Evolutionary conservation across 768 basidiomycete genomes (phyloP), one percentile per base, ranked within the genome.

Genomic region (Podaxis pistillaris): DNA sequence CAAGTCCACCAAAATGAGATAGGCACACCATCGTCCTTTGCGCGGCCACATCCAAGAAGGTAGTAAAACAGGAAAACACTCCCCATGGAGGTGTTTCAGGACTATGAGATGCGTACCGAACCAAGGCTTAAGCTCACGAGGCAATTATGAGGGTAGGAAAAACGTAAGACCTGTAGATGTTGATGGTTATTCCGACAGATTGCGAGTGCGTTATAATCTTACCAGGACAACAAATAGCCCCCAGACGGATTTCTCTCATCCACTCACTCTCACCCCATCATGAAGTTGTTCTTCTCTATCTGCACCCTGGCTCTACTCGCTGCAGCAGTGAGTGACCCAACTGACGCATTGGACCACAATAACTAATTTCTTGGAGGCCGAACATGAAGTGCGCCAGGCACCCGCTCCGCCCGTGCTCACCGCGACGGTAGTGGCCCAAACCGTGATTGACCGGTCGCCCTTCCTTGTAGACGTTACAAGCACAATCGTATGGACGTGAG

Each of bases 401-500:
- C 11, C 60, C 17, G 44, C 76, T 7, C 44, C 65, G 30, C 63
- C 64, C 40, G 64, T 71, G 9, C 38, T 70, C 40, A 68, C 68
- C 4, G 72, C 66, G 4, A 59, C 64, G 36, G 54, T 61, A 51
- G 59, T 71, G n/a, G 52, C 56, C 44, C 70, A 70, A 49, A 65
- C 67, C 13, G 50, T 70, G 12, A 60, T 70, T 15, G 56, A 62
- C 36, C 38, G 68, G 40, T 64, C 68, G 11, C 72, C 70, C 13
- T 73, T 65, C 66, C 54, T 73, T 12, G 65, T 73, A 2, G 68
- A 68, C 53, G 53, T 15, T 22, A 70, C 70, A 5, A 67, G 64
- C 6, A 71, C 70, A 0, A 55, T 69, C 22, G 61, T 66, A 38
- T 71, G 70, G 69, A 72, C 68, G 70, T 72, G 41, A 71, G 71